Evolutionary conservation across 2,329 filamentous ascomycete species (phyloP), one percentile per base, ranked within the genome.

Genomic region (Scedosporium apiospermum): DNA sequence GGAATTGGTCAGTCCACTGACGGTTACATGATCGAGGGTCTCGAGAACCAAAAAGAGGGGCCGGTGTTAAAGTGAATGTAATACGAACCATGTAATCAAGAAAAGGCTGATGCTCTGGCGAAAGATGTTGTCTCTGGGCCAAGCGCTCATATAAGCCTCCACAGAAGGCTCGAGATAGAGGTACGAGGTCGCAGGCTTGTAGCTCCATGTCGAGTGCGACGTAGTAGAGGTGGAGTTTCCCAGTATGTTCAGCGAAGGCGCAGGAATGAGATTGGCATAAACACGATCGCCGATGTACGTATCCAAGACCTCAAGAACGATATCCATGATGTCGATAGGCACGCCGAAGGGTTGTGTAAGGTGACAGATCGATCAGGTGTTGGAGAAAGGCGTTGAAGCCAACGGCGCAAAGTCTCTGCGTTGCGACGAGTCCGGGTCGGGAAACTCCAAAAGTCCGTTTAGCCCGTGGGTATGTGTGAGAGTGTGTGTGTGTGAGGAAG

Each of bases 231-330:
- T 68, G 73, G 73, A 21, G 80, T 75, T 59, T 82, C 72, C 65
- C 78, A 77, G 71, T 83, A 82, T 82, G 18, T 79, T 80, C 30
- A 79, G 78, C 12, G 79, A 76, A 34, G 76, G 78, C 57, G 78
- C 78, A 6, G 93, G 92, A n/a, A 90, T 78, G 5, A 89, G 68
- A 42, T 77, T 80, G 59, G 92, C 88, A 73, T 96, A 97, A 64
- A 89, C 69, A 68, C 88, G 84, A 77, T 98, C 93, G 75, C 89
- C 88, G 66, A 93, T 70, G 71, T 88, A 91, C 69, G 88, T 90
- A 77, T 98, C 93, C 76, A 85, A 83, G 64, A 93, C 69, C 76
- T 97, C 93, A 67, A 97, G 88, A 57, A 95, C 86, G 77, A 97
- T 86, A 81, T 98, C 93, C 93, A 98, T 97, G 75, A 73, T 80